Percentiles rank a stretch among this genome's conserved stretches.
These are phyloP conservation scores for Nowakowskiella sp. DNA, from an alignment of 192 early-diverging fungal species.

Conservation along the genomic window DNA sequence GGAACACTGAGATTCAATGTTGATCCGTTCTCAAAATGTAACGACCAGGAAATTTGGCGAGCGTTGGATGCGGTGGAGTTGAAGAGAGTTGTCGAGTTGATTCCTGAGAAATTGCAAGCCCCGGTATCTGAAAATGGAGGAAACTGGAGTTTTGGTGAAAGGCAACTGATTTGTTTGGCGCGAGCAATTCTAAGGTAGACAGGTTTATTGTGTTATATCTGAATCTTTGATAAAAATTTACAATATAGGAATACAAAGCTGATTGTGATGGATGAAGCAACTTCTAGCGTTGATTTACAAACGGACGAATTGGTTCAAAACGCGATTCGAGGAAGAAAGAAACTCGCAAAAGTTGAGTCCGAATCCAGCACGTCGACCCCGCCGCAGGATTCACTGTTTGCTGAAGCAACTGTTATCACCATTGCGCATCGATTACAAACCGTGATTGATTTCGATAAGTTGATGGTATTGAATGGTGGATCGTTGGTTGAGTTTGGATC, in stretches of 20 bases:
- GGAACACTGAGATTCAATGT: conserved; percentile 37
- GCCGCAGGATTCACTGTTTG: too few relatives aligned
- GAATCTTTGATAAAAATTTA: too few relatives aligned
- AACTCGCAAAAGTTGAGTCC: too few relatives aligned
- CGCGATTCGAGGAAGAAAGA: neutral
- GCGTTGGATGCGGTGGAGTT: conserved; percentile 38
- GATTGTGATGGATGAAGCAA: conserved; percentile 4
- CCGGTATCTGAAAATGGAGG: neutral
- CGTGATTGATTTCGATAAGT: neutral
- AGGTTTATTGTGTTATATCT: too few relatives aligned
- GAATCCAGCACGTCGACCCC: too few relatives aligned
- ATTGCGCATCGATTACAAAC: conserved; percentile 28
- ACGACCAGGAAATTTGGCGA: conserved; percentile 56
- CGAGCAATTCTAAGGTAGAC: conserved; percentile 48
- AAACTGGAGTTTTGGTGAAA: conserved; percentile 30
- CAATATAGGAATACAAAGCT: conserved; percentile 34
- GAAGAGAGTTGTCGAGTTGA: conserved; percentile 7
- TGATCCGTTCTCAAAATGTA: conserved; percentile 52
- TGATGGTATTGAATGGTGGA: neutral
- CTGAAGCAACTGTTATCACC: conserved; percentile 22
- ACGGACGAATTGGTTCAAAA: neutral
- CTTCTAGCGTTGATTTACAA: conserved; percentile 1
- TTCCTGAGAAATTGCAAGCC: neutral
- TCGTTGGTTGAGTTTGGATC: neutral
- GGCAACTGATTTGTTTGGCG: conserved; percentile 52